Percentiles rank a stretch among this genome's conserved stretches.
Evolutionary conservation across 2,329 filamentous ascomycete genomes (phyloP).

Genomic region (Penicillium sp.): DNA sequence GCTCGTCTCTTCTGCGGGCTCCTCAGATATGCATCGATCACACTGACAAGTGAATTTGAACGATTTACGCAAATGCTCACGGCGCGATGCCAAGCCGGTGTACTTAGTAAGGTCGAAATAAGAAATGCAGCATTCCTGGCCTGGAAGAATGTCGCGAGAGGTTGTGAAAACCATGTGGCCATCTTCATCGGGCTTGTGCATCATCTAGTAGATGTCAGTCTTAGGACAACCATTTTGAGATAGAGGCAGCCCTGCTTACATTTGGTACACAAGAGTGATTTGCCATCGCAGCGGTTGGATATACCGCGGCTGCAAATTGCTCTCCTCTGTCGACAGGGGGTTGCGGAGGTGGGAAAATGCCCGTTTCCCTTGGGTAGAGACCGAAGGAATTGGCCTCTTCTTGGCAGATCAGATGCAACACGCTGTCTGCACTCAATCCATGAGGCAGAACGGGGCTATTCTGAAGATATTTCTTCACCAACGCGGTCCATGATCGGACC

Average conservation of each 20-base stretch:
- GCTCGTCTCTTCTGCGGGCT: slow-evolving; percentile 16
- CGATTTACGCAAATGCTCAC: slow-evolving; percentile 34
- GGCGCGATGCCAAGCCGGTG: slow-evolving; percentile 28
- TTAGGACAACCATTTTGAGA: background rate
- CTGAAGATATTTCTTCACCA: slow-evolving; percentile 41
- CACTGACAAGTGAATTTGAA: slow-evolving; percentile 41
- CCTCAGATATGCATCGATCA: slow-evolving; percentile 35
- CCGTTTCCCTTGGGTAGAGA: slow-evolving; percentile 35
- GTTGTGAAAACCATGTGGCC: slow-evolving; percentile 42
- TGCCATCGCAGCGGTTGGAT: slow-evolving; percentile 33
- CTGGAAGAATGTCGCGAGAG: slow-evolving; percentile 35
- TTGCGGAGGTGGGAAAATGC: slow-evolving; percentile 22
- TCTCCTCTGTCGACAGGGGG: slow-evolving; percentile 27
- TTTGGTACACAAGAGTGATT: slow-evolving; percentile 36
- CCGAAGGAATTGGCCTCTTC: slow-evolving; percentile 38
- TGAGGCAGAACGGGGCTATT: slow-evolving; percentile 27
- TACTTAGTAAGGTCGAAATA: slow-evolving; percentile 40
- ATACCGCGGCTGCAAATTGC: slow-evolving; percentile 34
- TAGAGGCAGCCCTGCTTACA: slow-evolving; percentile 16
- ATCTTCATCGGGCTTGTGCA: slow-evolving; percentile 39
- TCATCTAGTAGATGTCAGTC: slow-evolving; percentile 30
- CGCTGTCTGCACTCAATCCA: slow-evolving; percentile 23
- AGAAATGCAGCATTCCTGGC: slow-evolving; percentile 44
- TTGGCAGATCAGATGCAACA: slow-evolving; percentile 35
- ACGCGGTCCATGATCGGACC: slow-evolving; percentile 33